phyloP scores from a whole-genome alignment of 768 basidiomycete genomes.

The Tremella mesenterica region DNA sequence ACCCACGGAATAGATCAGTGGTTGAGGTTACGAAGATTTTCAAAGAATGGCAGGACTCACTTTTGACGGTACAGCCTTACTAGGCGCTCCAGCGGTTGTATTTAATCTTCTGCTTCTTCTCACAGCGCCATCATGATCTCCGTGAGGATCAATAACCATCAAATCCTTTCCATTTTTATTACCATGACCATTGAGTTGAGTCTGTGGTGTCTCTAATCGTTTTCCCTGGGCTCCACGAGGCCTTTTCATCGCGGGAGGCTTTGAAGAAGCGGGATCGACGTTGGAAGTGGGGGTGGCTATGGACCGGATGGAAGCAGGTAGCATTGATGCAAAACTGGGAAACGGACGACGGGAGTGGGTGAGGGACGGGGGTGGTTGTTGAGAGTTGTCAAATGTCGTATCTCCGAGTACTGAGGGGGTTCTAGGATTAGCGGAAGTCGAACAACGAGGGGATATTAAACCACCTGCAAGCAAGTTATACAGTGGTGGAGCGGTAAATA shows the following conservation, averaged over 20 bases:
- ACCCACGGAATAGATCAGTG: no score
- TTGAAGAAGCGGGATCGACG: slow-evolving; percentile 2
- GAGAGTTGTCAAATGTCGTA: slow-evolving; percentile 24
- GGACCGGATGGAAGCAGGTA: slow-evolving; percentile 23
- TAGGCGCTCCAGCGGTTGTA: slow-evolving; percentile 2
- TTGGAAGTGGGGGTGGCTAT: neutral
- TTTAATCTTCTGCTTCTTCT: slow-evolving; percentile 24
- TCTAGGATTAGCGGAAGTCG: slow-evolving; percentile 2
- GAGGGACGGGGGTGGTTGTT: slow-evolving; percentile 5
- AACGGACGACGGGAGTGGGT: slow-evolving; percentile 21
- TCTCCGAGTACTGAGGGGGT: slow-evolving; percentile 25
- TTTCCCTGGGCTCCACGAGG: slow-evolving; percentile 16
- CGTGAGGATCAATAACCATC: slow-evolving; percentile 28
- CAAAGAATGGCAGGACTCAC: neutral
- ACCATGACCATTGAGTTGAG: neutral
- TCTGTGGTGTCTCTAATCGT: slow-evolving; percentile 7
- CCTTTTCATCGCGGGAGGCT: slow-evolving; percentile 34
- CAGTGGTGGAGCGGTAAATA: no score
- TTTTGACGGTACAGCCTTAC: slow-evolving; percentile 5
- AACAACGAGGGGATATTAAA: no score
- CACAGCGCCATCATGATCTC: slow-evolving; percentile 17
- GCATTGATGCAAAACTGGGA: slow-evolving; percentile 19
- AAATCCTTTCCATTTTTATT: slow-evolving; percentile 10
- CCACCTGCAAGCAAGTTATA: no score
- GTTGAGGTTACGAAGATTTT: no score